phyloP scores from a whole-genome alignment of 1,139 yeast species.

The Kodamaea arcana region DNA sequence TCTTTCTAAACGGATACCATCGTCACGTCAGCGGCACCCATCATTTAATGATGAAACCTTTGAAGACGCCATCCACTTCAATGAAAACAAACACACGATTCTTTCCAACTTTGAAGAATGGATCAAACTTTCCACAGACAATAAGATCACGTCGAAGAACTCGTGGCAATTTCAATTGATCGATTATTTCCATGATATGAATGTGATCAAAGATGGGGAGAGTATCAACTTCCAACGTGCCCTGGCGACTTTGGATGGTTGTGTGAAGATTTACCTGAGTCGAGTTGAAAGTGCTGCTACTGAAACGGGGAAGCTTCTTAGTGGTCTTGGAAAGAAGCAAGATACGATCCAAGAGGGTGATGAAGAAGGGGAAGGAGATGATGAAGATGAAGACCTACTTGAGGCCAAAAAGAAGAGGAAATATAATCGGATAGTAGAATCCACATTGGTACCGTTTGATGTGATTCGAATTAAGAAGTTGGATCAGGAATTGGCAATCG shows the following conservation, averaged over 20 bases:
- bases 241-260: conserved; percentile 77
- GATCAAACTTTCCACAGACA: conserved; percentile 87
- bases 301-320: conserved; percentile 80
- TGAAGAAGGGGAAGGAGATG: conserved; percentile 10
- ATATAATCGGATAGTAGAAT: conserved; percentile 38
- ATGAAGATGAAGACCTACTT: conserved; percentile 15
- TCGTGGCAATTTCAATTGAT: conserved; percentile 85
- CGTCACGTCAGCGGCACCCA: conserved; percentile 2
- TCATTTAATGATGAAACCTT: conserved; percentile 19
- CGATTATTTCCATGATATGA: conserved; percentile 75
- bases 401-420: conserved; percentile 30
- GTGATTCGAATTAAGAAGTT: conserved; percentile 62
- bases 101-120: conserved; percentile 77
- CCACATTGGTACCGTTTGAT: conserved; percentile 52
- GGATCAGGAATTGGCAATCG: conserved; percentile 76
- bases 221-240: conserved; percentile 73
- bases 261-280: conserved; percentile 78
- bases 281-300: conserved; percentile 90
- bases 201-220: conserved; percentile 57
- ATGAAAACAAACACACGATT: conserved; percentile 43
- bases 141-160: conserved; percentile 64
- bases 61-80: conserved; percentile 43
- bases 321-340: conserved; percentile 51
- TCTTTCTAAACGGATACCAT: conserved; percentile 9
- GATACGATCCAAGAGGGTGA: conserved; percentile 17